Conservation (phyloP, 306 rosid genomes). For the Parietaria judaica region DNA sequence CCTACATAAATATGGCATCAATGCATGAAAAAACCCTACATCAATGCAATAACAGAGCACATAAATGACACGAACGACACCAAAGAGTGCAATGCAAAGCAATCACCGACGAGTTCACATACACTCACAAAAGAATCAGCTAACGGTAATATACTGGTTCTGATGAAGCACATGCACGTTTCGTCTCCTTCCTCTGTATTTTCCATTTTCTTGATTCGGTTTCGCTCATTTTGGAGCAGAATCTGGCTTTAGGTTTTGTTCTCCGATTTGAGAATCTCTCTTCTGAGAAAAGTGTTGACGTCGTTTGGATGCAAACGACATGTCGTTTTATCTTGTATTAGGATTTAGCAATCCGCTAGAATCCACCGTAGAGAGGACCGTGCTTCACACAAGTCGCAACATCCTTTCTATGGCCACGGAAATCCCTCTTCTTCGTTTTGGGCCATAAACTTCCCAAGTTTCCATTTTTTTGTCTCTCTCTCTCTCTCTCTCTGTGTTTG, state of each 20-base stretch:
- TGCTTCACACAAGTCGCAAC: constrained; percentile 23
- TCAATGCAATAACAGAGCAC: neutral
- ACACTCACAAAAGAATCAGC: neutral
- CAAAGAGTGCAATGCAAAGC: too few relatives aligned
- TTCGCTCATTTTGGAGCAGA: neutral
- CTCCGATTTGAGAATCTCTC: neutral
- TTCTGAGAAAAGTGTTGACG: too few relatives aligned
- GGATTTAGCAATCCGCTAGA: neutral
- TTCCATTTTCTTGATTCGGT: neutral
- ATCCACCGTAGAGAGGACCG: constrained; percentile 6
- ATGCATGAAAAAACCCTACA: neutral
- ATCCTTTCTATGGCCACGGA: constrained; percentile 17
- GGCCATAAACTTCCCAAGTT: neutral
- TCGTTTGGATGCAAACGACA: neutral
- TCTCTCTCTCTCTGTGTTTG: neutral
- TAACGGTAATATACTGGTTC: neutral
- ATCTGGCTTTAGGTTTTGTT: constrained; percentile 5
- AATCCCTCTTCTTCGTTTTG: neutral
- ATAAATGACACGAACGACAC: neutral
- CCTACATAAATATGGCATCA: too few relatives aligned
- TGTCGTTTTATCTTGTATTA: neutral
- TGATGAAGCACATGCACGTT: too few relatives aligned
- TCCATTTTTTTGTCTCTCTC: neutral
- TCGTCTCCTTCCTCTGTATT: neutral
- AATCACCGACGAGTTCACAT: too few relatives aligned